These are phyloP conservation scores for Monosporascus sp. DNA, from an alignment of 2,329 filamentous ascomycete genomes.

Conservation along the genomic window DNA sequence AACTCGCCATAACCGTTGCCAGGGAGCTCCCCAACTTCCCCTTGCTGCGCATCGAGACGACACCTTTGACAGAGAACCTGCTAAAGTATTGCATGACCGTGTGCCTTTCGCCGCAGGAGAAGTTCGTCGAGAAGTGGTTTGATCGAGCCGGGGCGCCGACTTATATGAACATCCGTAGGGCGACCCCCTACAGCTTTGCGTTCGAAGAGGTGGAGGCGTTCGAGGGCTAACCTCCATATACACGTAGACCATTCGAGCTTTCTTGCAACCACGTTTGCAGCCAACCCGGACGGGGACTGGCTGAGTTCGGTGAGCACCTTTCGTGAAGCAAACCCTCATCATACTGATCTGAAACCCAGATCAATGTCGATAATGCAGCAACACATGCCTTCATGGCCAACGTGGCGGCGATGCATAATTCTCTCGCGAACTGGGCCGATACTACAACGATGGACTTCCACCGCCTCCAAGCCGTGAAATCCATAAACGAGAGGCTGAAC, in stretches of 20 bases:
- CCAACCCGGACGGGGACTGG: conserved; percentile 28
- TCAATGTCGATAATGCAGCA: conserved; percentile 27
- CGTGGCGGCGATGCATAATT: conserved; percentile 30
- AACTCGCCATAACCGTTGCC: conserved; percentile 25
- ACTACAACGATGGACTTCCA: conserved; percentile 30
- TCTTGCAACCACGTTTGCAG: conserved; percentile 27
- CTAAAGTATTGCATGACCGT: conserved; percentile 29
- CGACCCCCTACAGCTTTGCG: neutral
- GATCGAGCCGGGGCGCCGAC: conserved; percentile 25
- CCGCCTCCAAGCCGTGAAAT: conserved; percentile 28
- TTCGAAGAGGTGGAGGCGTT: neutral
- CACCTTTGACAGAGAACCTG: conserved; percentile 26
- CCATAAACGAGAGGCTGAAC: conserved; percentile 27
- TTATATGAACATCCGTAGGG: conserved; percentile 28
- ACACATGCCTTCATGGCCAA: conserved; percentile 29
- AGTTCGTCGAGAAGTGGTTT: conserved; percentile 27
- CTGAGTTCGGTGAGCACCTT: conserved; percentile 22
- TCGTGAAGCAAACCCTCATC: neutral
- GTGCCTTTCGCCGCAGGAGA: conserved; percentile 27
- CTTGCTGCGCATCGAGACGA: conserved; percentile 27
- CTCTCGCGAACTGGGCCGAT: conserved; percentile 27
- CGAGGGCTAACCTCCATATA: no score
- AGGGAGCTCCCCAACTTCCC: conserved; percentile 27
- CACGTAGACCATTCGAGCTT: conserved; percentile 26
- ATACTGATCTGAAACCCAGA: conserved; percentile 14